A percentile compares a stretch with the other conserved stretches of the same genome.
Conservation (phyloP, 805 yeast genomes). For the Monosporozyma yasuniensis region DNA sequence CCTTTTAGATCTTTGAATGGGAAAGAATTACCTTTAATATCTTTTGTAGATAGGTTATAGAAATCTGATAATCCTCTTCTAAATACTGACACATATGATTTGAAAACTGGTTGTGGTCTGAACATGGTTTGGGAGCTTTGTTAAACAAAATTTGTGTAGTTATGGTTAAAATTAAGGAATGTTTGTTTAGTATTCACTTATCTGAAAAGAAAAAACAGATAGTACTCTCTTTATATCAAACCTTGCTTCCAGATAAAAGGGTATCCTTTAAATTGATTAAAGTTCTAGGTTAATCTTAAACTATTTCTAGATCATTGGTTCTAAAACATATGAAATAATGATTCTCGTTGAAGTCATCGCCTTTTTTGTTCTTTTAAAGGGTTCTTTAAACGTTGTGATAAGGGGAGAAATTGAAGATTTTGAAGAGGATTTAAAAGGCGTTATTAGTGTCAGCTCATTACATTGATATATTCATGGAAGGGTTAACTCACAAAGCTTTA, state of each 20-base stretch:
- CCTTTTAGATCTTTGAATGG: conserved; percentile 57
- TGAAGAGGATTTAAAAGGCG: neutral
- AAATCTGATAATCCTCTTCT: conserved; percentile 34
- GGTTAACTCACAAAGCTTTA: too few species aligned
- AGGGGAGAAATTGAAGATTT: neutral
- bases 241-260: neutral
- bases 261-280: neutral
- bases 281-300: neutral
- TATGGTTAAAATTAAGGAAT: too few species aligned
- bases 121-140: neutral
- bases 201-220: neutral
- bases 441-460: neutral
- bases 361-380: neutral
- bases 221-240: neutral
- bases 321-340: too few species aligned
- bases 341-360: neutral
- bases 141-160: too few species aligned
- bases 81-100: neutral
- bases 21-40: conserved; percentile 48
- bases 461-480: too few species aligned
- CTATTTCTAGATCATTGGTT: too few species aligned
- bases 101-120: neutral
- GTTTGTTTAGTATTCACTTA: too few species aligned
- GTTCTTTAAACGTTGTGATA: neutral
- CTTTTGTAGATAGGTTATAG: conserved; percentile 55